Evolutionary conservation across 371 early-diverging fungal species (phyloP).

Genomic region (Lichtheimia hyalospora): DNA sequence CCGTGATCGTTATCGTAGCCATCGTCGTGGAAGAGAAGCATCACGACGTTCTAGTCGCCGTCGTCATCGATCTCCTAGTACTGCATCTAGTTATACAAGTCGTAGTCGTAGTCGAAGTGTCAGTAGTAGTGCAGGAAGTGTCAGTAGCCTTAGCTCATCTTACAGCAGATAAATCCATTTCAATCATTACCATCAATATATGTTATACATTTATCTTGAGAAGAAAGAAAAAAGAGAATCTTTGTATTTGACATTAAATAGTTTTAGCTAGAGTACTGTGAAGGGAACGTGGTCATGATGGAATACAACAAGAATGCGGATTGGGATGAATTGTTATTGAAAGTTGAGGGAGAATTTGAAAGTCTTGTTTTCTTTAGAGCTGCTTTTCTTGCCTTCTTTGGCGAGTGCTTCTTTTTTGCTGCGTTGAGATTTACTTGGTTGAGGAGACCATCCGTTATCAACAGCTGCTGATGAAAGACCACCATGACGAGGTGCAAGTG

Average conservation of each 20-base stretch:
- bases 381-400: conserved; percentile 15
- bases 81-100: conserved; percentile 5
- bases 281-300: too few species aligned
- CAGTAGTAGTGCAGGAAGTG: conserved; percentile 10
- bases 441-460: background rate
- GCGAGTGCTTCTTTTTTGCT: conserved; percentile 16
- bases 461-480: background rate
- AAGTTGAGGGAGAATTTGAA: conserved; percentile 33
- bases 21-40: background rate
- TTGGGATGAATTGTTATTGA: background rate
- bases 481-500: conserved; percentile 10
- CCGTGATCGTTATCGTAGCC: background rate
- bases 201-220: too few species aligned
- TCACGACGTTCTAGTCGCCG: conserved; percentile 6
- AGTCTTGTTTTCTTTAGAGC: conserved; percentile 35
- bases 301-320: too few species aligned
- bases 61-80: conserved; percentile 11
- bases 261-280: too few species aligned
- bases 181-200: too few species aligned
- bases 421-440: conserved; percentile 5
- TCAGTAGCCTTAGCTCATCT: conserved; percentile 6
- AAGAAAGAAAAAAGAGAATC: too few species aligned
- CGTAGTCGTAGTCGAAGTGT: conserved; percentile 20
- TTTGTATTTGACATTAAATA: too few species aligned
- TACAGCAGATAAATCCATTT: background rate